These are phyloP conservation scores for Penicillium robsamsonii DNA, from an alignment of 495 filamentous ascomycete genomes.

Conservation along the genomic window DNA sequence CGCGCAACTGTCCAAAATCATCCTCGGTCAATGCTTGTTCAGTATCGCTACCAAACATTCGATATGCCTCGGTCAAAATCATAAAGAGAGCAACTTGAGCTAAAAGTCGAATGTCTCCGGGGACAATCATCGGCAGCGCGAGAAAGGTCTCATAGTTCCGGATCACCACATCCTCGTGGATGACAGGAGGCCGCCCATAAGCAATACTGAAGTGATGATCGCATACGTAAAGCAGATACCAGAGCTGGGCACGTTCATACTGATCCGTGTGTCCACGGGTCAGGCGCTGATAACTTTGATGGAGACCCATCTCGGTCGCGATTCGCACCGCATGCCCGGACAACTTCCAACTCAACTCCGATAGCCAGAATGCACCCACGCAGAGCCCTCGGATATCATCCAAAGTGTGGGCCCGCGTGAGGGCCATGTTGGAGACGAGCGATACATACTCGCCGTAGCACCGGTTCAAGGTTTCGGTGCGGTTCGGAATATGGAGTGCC, in stretches of 20 bases:
- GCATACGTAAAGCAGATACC: conserved; percentile 55
- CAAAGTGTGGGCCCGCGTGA: conserved; percentile 48
- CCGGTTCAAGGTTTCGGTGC: conserved; percentile 48
- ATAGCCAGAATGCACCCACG: conserved; percentile 54
- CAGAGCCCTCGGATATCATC: conserved; percentile 54
- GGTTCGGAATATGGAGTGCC: conserved; percentile 52
- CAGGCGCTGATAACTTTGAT: conserved; percentile 50
- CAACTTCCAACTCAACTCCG: conserved; percentile 53
- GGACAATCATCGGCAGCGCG: conserved; percentile 43
- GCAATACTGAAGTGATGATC: conserved; percentile 57
- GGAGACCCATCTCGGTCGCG: conserved; percentile 52
- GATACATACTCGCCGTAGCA: conserved; percentile 53
- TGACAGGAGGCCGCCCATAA: conserved; percentile 53
- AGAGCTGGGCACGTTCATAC: conserved; percentile 48
- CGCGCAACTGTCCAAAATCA: conserved; percentile 49
- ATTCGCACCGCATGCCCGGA: conserved; percentile 55
- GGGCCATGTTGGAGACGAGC: conserved; percentile 50
- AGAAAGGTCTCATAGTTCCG: conserved; percentile 53
- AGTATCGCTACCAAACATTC: conserved; percentile 54
- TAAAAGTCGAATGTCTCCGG: conserved; percentile 53
- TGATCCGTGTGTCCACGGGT: conserved; percentile 47
- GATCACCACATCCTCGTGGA: conserved; percentile 53
- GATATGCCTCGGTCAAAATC: conserved; percentile 57
- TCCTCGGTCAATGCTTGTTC: conserved; percentile 54
- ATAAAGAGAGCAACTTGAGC: conserved; percentile 58